Evolutionary conservation across 257 asterid species (phyloP).

Genomic region (Gentiana dahurica): DNA sequence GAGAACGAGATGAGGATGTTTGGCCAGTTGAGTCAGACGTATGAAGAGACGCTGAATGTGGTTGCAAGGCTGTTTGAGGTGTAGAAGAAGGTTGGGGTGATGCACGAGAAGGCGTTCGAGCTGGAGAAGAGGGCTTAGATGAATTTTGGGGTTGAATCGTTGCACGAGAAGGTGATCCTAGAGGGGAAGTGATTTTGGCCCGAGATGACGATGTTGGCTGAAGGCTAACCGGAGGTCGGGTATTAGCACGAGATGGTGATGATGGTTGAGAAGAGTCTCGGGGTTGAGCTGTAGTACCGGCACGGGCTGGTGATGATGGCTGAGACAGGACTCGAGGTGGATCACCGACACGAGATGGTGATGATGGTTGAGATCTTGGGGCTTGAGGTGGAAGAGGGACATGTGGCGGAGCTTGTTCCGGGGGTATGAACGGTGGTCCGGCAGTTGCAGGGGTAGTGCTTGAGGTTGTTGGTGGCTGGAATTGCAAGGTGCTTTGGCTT

Average conservation of each 20-base stretch:
- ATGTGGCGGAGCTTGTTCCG: conserved; percentile 15
- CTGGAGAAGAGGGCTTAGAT: conserved; percentile 16
- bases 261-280: conserved; percentile 34
- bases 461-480: conserved; percentile 1
- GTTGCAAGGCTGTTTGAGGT: conserved; percentile 22
- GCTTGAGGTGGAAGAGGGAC: conserved; percentile 9
- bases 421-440: conserved; percentile 19
- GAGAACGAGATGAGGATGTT: conserved; percentile 22
- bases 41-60: conserved; percentile 18
- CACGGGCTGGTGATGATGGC: conserved; percentile 26
- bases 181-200: conserved; percentile 23
- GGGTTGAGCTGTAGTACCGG: conserved; percentile 26
- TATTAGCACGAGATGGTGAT: conserved; percentile 25
- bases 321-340: conserved; percentile 25
- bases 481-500: conserved; percentile 5
- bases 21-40: conserved; percentile 23
- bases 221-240: conserved; percentile 20
- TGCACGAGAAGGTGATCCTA: conserved; percentile 26
- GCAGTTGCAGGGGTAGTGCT: conserved; percentile 12
- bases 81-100: conserved; percentile 13
- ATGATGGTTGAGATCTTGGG: conserved; percentile 21
- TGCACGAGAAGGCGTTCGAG: conserved; percentile 22
- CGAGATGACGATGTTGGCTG: conserved; percentile 23
- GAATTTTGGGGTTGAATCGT: conserved; percentile 33
- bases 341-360: conserved; percentile 25